Evolutionary conservation across 2,329 filamentous ascomycete genomes (phyloP), one percentile per base, ranked within the genome.

Genomic region (Bipolaris gigantea): DNA sequence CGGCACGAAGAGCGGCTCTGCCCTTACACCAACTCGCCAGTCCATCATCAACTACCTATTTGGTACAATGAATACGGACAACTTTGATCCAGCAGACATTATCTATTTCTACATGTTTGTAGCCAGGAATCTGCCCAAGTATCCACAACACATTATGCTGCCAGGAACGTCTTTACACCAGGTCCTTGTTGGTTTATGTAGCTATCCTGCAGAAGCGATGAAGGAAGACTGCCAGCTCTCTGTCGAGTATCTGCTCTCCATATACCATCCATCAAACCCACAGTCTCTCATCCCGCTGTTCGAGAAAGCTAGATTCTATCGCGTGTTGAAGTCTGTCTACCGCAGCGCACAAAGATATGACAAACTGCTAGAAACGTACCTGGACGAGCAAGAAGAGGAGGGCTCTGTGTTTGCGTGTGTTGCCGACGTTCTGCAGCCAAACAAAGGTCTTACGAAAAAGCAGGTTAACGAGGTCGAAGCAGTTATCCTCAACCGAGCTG

Each of bases 101-200:
- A 90, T 99, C 51, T 99, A 96, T 73, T 83, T 99, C 40, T 92
- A 99, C 75, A 99, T 99, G 92, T 99, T 99, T 69, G 89, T 99
- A 70, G 93, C 94, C 16, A 86, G 94, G 51, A 99, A 96, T 70
- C 78, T 99, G 45, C 90, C 95, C 3, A 99, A 99, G 73, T 99
- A 96, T 68, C 92, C 92, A 1, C 93, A 97, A 71, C 97, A 97
- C 67, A 87, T 99, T 46, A 83, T 97, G 10, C 85, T 99, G 42
- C 89, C 93, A 0, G 94, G 92, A 16, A 92, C 90, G 2, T 89
- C 89, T 1, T 80, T 99, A 0, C 90, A 92, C 55, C 87, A 86
- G 55, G 87, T 97, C 9, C 81, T 99, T 23, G 80, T 85, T 34
- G 89, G 92, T 2, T 81, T 99, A 4, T 99, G 94, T 77, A 84